Percentiles rank a stretch among this genome's conserved stretches.
phyloP scores from a whole-genome alignment of 805 yeast species.

The Ogataea degrootiae region DNA sequence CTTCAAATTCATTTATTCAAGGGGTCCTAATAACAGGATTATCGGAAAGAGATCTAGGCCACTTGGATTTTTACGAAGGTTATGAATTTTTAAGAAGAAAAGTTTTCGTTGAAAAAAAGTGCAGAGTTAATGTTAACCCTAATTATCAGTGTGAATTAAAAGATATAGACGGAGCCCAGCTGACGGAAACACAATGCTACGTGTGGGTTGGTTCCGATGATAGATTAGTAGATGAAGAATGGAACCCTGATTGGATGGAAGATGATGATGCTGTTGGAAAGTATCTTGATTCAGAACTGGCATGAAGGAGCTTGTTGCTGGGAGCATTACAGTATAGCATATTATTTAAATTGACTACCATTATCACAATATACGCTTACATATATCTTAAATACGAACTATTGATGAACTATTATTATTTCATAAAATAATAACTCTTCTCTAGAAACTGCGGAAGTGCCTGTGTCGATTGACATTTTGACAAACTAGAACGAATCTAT shows the following conservation, averaged over 20 bases:
- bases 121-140: not conserved
- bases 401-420: too few relatives aligned
- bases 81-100: conserved; percentile 6
- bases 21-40: conserved; percentile 13
- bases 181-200: conserved; percentile 2
- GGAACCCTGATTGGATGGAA: not conserved
- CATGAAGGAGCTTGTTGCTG: not conserved
- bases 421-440: too few relatives aligned
- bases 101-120: conserved; percentile 3
- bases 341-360: too few relatives aligned
- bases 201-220: conserved; percentile 12
- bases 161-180: not conserved
- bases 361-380: too few relatives aligned
- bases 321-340: not conserved
- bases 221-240: conserved; percentile 1
- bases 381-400: too few relatives aligned
- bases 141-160: not conserved
- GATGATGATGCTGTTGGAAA: not conserved
- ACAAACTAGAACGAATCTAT: too few relatives aligned
- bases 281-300: not conserved
- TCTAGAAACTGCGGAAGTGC: too few relatives aligned
- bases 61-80: conserved; percentile 20
- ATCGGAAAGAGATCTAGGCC: conserved; percentile 6
- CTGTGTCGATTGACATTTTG: too few relatives aligned
- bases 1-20: not conserved